These are phyloP conservation scores for Chaetothyriales sp. DNA, from an alignment of 2,329 filamentous ascomycete species.

Conservation along the genomic window DNA sequence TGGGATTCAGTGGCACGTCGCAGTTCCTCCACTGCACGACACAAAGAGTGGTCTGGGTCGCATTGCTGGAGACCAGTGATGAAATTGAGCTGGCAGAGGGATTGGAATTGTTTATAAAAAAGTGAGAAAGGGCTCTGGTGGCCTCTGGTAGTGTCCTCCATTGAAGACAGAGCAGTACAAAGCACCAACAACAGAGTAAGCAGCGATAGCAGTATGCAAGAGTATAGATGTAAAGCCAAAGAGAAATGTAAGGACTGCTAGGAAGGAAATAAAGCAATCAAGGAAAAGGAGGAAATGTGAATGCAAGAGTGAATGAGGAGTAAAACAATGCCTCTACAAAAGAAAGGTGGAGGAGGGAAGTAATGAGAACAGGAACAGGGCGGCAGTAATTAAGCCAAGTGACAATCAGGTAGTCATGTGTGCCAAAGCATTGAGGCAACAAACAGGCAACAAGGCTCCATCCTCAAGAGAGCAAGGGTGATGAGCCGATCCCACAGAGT, in stretches of 20 bases:
- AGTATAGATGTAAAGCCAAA: too few relatives aligned
- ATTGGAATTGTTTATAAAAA: neutral
- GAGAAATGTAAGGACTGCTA: neutral
- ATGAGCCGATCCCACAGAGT: too few relatives aligned
- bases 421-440: too few relatives aligned
- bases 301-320: neutral
- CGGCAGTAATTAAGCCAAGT: too few relatives aligned
- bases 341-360: neutral
- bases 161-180: neutral
- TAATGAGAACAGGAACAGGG: neutral
- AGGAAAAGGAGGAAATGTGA: neutral
- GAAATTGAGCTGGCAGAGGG: neutral
- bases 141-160: neutral
- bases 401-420: too few relatives aligned
- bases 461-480: too few relatives aligned
- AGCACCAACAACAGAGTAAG: neutral
- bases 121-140: neutral
- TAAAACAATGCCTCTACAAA: neutral
- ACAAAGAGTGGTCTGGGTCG: neutral
- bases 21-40: neutral
- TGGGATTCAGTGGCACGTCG: neutral
- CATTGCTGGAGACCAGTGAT: neutral
- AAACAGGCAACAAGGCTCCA: too few relatives aligned
- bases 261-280: neutral
- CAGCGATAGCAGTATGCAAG: neutral